Evolutionary conservation across 805 yeast species (phyloP).

Genomic region (Saccharomyces jurei): DNA sequence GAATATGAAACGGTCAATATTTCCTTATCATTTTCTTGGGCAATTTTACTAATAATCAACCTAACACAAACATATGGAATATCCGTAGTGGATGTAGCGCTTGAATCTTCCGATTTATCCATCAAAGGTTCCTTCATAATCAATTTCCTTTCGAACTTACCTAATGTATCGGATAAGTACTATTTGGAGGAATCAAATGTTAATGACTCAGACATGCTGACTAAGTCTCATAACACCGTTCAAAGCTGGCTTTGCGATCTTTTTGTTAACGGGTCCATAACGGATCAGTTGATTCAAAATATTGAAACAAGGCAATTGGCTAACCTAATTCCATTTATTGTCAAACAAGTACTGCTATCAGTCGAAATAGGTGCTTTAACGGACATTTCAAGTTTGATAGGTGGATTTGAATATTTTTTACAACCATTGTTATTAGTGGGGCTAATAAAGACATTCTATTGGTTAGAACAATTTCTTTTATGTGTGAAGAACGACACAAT

Average conservation of each 20-base stretch:
- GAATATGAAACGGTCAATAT: constrained; percentile 57
- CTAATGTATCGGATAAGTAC: constrained; percentile 18
- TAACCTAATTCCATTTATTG: constrained; percentile 60
- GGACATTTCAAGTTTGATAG: constrained; percentile 51
- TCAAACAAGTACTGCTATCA: constrained; percentile 64
- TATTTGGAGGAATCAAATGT: constrained; percentile 23
- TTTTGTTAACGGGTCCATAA: constrained; percentile 76
- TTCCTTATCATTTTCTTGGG: constrained; percentile 60
- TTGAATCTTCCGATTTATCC: constrained; percentile 14
- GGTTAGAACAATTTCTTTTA: constrained; percentile 38
- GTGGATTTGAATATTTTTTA: constrained; percentile 80
- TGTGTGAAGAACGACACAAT: constrained; percentile 16
- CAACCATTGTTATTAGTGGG: constrained; percentile 67
- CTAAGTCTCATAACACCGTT: constrained; percentile 30
- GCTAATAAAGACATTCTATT: constrained; percentile 45
- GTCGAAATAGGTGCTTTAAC: constrained; percentile 42
- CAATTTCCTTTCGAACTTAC: constrained; percentile 20
- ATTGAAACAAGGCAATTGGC: constrained; percentile 62
- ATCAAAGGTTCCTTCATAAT: constrained; percentile 28
- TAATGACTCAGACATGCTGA: constrained; percentile 18
- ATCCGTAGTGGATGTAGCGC: constrained; percentile 21
- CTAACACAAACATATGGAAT: constrained; percentile 35
- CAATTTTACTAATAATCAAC: constrained; percentile 40
- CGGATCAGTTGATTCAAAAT: constrained; percentile 70
- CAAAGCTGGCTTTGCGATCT: constrained; percentile 75